phyloP scores from a whole-genome alignment of 371 early-diverging fungal genomes.

The Mortierella sp. region DNA sequence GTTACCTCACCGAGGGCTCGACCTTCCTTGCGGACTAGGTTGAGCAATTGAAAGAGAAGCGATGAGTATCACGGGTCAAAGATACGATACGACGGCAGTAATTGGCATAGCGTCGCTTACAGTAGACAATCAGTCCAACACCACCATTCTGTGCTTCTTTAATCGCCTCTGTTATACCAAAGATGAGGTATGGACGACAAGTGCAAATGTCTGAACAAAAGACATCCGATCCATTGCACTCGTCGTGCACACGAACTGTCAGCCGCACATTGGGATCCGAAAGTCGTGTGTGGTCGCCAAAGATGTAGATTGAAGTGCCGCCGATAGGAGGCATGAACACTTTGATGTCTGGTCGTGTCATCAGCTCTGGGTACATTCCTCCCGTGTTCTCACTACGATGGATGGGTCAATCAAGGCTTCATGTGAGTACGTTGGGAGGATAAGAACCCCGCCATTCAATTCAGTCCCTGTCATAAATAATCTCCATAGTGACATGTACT shows the following conservation, averaged over 20 bases:
- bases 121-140: constrained; percentile 94
- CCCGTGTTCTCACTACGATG: constrained; percentile 75
- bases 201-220: constrained; percentile 96
- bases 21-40: constrained; percentile 91
- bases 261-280: constrained; percentile 85
- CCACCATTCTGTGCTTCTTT: constrained; percentile 94
- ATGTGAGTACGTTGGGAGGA: not conserved
- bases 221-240: constrained; percentile 95
- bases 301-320: constrained; percentile 93
- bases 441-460: constrained; percentile 33
- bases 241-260: constrained; percentile 93
- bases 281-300: constrained; percentile 86
- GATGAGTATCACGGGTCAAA: too few species aligned
- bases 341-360: constrained; percentile 94
- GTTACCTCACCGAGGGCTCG: constrained; percentile 96
- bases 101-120: constrained; percentile 53
- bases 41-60: too few species aligned
- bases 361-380: constrained; percentile 97
- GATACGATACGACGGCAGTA: not conserved
- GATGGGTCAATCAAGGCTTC: not conserved
- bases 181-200: constrained; percentile 94
- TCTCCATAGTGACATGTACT: not conserved
- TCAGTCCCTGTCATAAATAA: too few species aligned
- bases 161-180: constrained; percentile 92
- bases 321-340: constrained; percentile 96